A percentile compares a stretch with the other conserved stretches of the same genome.
Conservation (phyloP, 2,329 filamentous ascomycete genomes). For the Alternaria sp. region DNA sequence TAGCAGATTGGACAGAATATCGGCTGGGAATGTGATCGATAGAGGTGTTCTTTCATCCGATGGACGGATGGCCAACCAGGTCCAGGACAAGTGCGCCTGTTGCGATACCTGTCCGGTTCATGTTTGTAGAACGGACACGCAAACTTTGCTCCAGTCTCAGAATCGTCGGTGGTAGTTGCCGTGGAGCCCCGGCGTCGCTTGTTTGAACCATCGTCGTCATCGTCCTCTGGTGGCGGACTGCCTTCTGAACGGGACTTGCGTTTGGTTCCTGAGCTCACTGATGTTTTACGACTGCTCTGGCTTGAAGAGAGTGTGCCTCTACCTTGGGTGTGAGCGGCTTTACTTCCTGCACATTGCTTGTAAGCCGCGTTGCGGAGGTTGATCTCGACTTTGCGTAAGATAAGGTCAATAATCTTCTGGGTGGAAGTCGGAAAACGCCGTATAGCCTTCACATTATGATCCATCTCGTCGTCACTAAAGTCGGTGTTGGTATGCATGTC, state of each 20-base stretch:
- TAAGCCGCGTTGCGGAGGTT: constrained; percentile 36
- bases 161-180: constrained; percentile 33
- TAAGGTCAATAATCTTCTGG: constrained; percentile 35
- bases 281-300: constrained; percentile 24
- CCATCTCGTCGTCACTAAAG: constrained; percentile 34
- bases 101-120: constrained; percentile 48
- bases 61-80: constrained; percentile 53
- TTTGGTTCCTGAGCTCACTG: constrained; percentile 29
- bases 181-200: constrained; percentile 40
- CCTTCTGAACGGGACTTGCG: constrained; percentile 36
- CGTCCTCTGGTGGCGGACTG: constrained; percentile 25
- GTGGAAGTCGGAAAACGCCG: constrained; percentile 26
- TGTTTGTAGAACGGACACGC: constrained; percentile 56
- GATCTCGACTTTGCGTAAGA: constrained; percentile 41
- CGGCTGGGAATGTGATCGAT: constrained; percentile 50
- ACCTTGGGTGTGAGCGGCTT: constrained; percentile 10
- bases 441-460: background rate
- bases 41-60: constrained; percentile 55
- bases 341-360: constrained; percentile 30
- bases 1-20: constrained; percentile 53
- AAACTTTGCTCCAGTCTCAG: constrained; percentile 37
- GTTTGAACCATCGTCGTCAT: constrained; percentile 33
- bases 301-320: background rate
- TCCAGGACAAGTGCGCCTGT: constrained; percentile 48
- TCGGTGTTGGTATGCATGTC: constrained; percentile 43